These are phyloP conservation scores for Chrysosporium keratinophilum DNA, from an alignment of 2,329 filamentous ascomycete species.

Conservation along the genomic window DNA sequence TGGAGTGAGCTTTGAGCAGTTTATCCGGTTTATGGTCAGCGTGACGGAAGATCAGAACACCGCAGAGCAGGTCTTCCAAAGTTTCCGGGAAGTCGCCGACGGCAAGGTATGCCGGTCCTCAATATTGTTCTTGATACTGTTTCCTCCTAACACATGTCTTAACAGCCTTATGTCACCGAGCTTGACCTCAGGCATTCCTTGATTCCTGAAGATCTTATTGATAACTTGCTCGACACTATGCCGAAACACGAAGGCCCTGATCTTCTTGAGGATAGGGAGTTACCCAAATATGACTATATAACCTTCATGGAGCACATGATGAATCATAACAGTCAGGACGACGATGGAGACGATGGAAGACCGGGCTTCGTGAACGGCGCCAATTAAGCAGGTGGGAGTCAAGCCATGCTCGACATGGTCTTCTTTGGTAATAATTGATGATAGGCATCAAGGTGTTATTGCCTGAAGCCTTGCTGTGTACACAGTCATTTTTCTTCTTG, in stretches of 20 bases:
- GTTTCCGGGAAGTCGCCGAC: constrained; percentile 92
- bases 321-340: constrained; percentile 26
- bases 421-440: background rate
- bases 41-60: constrained; percentile 99
- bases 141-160: constrained; percentile 5
- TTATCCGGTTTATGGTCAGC: constrained; percentile 98
- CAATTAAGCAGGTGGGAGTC: background rate
- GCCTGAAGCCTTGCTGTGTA: no score
- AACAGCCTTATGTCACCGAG: constrained; percentile 83
- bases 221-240: constrained; percentile 80
- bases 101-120: constrained; percentile 56
- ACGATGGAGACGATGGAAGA: constrained; percentile 1
- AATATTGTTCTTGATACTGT: background rate
- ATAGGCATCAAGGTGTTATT: background rate
- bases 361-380: background rate
- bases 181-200: constrained; percentile 90
- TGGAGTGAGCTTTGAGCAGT: constrained; percentile 92
- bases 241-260: constrained; percentile 75
- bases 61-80: constrained; percentile 96
- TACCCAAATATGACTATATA: constrained; percentile 91
- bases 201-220: constrained; percentile 93
- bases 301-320: constrained; percentile 91
- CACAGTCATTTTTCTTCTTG: no score
- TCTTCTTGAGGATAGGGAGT: constrained; percentile 69
- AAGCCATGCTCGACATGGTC: background rate